Evolutionary conservation across 2,329 filamentous ascomycete species (phyloP).

Genomic region (Chalaropsis ovoidea): DNA sequence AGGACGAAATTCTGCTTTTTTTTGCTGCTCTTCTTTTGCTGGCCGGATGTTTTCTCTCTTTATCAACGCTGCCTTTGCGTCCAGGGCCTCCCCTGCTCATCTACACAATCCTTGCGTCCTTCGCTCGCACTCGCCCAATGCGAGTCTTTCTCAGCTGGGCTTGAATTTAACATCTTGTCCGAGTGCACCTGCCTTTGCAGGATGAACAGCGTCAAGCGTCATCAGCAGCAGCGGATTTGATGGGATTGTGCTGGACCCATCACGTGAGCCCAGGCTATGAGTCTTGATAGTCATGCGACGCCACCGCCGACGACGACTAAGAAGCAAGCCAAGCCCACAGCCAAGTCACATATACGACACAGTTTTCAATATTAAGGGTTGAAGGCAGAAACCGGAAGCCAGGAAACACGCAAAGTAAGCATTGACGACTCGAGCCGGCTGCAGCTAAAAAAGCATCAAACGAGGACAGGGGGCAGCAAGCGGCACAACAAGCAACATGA

Average conservation of each 20-base stretch:
- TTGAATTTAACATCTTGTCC: neutral
- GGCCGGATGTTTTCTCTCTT: neutral
- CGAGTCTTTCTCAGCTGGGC: neutral
- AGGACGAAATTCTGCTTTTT: neutral
- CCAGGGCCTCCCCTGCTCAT: neutral
- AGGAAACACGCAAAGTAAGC: neutral
- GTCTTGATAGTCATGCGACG: neutral
- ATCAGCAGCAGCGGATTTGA: neutral
- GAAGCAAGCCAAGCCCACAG: neutral
- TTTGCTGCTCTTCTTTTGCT: too few species aligned
- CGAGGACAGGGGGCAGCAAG: neutral
- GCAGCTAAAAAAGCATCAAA: constrained; percentile 8
- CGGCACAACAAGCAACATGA: neutral
- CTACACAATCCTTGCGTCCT: neutral
- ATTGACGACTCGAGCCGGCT: neutral
- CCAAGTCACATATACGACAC: neutral
- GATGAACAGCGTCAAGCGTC: neutral
- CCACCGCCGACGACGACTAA: too few species aligned
- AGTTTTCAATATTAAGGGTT: neutral
- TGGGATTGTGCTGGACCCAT: neutral
- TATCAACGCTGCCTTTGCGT: neutral
- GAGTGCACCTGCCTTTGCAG: neutral
- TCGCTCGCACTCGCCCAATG: neutral
- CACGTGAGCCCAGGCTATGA: neutral
- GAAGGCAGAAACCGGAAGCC: neutral